phyloP scores from a whole-genome alignment of 352 stramenopile species.

The Pythium utonaiense region DNA sequence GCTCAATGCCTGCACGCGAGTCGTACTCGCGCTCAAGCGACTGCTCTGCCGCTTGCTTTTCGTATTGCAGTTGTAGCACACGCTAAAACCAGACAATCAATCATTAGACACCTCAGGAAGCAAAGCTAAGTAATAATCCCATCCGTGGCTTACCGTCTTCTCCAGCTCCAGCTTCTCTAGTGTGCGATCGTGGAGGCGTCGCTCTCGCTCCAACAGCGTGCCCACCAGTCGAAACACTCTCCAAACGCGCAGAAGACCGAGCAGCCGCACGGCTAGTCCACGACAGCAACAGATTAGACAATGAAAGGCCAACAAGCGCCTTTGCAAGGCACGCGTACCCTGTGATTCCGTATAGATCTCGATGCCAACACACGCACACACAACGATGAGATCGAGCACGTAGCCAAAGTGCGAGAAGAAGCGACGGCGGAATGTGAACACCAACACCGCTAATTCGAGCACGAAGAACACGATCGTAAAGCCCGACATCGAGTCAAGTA shows the following conservation, averaged over 20 bases:
- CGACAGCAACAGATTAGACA: too few species aligned
- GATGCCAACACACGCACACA: slow-evolving; percentile 27
- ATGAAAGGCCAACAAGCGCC: too few species aligned
- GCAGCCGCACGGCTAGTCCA: slow-evolving; percentile 36
- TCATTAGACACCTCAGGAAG: too few species aligned
- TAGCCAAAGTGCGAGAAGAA: slow-evolving; percentile 69
- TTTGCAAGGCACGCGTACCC: too few species aligned
- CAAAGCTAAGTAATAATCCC: too few species aligned
- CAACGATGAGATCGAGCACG: slow-evolving; percentile 37
- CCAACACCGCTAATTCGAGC: slow-evolving; percentile 45
- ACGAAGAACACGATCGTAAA: slow-evolving; percentile 65
- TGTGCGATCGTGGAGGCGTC: slow-evolving; percentile 35
- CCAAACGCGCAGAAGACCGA: slow-evolving; percentile 59
- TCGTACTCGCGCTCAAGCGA: slow-evolving; percentile 60
- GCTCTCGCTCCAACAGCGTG: slow-evolving; percentile 47
- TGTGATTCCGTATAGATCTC: slow-evolving; percentile 55
- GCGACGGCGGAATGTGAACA: slow-evolving; percentile 34
- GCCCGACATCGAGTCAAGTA: slow-evolving; percentile 51
- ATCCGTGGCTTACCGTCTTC: slow-evolving; percentile 37
- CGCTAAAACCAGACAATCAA: slow-evolving; percentile 27
- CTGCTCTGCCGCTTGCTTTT: slow-evolving; percentile 46
- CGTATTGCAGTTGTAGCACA: slow-evolving; percentile 35
- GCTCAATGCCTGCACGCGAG: slow-evolving; percentile 42
- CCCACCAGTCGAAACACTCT: slow-evolving; percentile 51
- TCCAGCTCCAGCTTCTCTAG: slow-evolving; percentile 40